These are phyloP conservation scores for Populus davidiana DNA, from an alignment of 345 rosid genomes.

Conservation along the genomic window DNA sequence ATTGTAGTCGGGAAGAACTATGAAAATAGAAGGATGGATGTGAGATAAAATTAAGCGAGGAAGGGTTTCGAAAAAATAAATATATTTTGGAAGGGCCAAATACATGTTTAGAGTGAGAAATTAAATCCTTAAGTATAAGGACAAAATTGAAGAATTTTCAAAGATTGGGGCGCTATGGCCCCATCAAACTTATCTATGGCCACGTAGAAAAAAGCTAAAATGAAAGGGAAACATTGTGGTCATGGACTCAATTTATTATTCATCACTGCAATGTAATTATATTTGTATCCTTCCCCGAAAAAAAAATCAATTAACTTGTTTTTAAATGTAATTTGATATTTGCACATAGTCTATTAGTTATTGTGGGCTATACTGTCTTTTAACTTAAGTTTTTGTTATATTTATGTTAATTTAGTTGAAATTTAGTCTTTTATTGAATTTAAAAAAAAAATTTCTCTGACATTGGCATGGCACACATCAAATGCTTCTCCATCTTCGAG, in stretches of 20 bases:
- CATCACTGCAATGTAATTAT: too few relatives aligned
- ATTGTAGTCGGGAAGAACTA: background rate
- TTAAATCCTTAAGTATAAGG: background rate
- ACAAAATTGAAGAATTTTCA: background rate
- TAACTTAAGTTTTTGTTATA: too few relatives aligned
- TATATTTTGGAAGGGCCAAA: background rate
- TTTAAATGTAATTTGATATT: background rate
- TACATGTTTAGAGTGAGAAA: background rate
- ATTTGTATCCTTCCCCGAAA: background rate
- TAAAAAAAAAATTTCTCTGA: too few relatives aligned
- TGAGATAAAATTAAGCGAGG: background rate
- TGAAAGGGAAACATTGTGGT: background rate
- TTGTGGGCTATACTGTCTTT: too few relatives aligned
- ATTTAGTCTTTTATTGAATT: too few relatives aligned
- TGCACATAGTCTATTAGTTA: background rate
- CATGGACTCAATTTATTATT: too few relatives aligned
- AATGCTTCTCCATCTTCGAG: too few relatives aligned
- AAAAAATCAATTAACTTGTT: too few relatives aligned
- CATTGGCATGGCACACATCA: rapidly evolving
- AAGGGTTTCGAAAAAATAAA: background rate
- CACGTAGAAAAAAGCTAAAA: too few relatives aligned
- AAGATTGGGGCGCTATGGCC: background rate
- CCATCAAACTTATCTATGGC: background rate
- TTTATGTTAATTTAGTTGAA: too few relatives aligned
- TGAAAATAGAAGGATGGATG: background rate